Evolutionary conservation across 2,329 filamentous ascomycete species (phyloP).

Genomic region (Fusarium palustre): DNA sequence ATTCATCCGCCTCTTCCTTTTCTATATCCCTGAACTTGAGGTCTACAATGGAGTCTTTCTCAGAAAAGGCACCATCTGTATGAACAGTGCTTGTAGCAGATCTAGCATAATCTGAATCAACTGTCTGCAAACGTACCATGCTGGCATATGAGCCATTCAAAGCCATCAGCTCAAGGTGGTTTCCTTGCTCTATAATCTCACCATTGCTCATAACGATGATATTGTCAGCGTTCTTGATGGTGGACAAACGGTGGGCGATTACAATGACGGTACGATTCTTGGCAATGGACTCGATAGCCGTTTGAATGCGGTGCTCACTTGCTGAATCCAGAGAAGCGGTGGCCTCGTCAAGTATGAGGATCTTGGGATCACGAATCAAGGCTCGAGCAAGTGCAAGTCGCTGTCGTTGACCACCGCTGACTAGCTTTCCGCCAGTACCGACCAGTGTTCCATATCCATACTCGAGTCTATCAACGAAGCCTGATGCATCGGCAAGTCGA

Average conservation of each 20-base stretch:
- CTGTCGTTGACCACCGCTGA: constrained; percentile 72
- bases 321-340: constrained; percentile 70
- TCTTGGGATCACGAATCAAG: constrained; percentile 66
- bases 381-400: constrained; percentile 69
- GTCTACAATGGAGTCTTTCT: constrained; percentile 55
- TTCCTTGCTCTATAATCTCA: constrained; percentile 71
- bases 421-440: constrained; percentile 64
- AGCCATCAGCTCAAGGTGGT: constrained; percentile 69
- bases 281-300: constrained; percentile 58
- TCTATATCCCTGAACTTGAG: constrained; percentile 48
- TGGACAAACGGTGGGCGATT: constrained; percentile 72
- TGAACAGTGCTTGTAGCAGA: constrained; percentile 50
- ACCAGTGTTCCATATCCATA: constrained; percentile 66
- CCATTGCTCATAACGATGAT: constrained; percentile 75
- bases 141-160: constrained; percentile 63
- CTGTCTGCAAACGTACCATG: constrained; percentile 61
- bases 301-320: constrained; percentile 67
- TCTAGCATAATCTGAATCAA: constrained; percentile 49
- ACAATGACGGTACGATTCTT: constrained; percentile 72
- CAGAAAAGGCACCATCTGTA: constrained; percentile 57
- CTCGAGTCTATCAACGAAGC: constrained; percentile 66
- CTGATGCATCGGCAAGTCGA: constrained; percentile 67
- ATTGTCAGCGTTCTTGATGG: constrained; percentile 72
- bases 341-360: constrained; percentile 71
- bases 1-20: constrained; percentile 56